Percentiles rank a stretch among this genome's conserved stretches.
Evolutionary conservation across 176 grass and related monocot genomes (phyloP).

Genomic region (Avena insularis): DNA sequence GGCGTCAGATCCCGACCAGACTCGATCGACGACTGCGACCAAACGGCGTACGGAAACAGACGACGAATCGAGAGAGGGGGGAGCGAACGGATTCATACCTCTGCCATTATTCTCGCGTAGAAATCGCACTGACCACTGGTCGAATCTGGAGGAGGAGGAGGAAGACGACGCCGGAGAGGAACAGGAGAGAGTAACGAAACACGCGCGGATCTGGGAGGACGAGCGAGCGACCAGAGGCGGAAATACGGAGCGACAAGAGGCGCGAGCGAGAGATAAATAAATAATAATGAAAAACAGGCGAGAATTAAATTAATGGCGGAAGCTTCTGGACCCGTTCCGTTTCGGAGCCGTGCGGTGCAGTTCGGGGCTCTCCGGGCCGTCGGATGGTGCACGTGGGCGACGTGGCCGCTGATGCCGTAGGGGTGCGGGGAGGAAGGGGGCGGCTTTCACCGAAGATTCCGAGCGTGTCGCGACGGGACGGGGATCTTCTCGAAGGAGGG

Average conservation of each 20-base stretch:
- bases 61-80: neutral
- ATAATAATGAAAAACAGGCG: too few relatives aligned
- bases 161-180: neutral
- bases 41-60: neutral
- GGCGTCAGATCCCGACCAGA: constrained; percentile 8
- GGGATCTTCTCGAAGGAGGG: constrained; percentile 15
- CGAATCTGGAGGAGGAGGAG: neutral
- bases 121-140: neutral
- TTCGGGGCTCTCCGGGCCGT: neutral
- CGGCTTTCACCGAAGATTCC: constrained; percentile 24
- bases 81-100: constrained; percentile 11
- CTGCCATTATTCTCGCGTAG: constrained; percentile 52
- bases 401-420: too few relatives aligned
- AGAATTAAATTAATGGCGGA: constrained; percentile 31
- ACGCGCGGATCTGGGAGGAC: constrained; percentile 42
- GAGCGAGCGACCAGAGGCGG: neutral
- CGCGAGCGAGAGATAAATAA: neutral
- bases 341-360: neutral
- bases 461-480: neutral
- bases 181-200: neutral
- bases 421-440: neutral
- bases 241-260: neutral
- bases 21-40: neutral
- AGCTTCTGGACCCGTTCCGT: constrained; percentile 49
- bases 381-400: neutral